Evolutionary conservation across 805 yeast genomes (phyloP).

Genomic region (Candida takata): DNA sequence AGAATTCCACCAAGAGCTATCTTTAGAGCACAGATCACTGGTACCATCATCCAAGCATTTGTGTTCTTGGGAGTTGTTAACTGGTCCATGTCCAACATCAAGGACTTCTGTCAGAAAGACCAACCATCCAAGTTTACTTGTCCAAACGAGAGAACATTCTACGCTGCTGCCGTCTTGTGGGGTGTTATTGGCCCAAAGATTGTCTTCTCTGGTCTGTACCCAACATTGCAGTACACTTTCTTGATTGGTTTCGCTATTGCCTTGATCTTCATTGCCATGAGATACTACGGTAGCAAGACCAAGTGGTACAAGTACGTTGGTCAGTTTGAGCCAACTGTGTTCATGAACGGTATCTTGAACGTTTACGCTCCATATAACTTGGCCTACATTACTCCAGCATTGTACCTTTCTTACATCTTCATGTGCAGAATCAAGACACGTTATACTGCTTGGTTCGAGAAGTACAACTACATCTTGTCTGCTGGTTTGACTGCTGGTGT

Average conservation of each 20-base stretch:
- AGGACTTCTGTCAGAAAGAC: slow-evolving; percentile 28
- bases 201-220: slow-evolving; percentile 52
- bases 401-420: slow-evolving; percentile 31
- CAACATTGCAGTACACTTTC: slow-evolving; percentile 58
- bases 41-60: slow-evolving; percentile 24
- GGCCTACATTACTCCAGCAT: slow-evolving; percentile 27
- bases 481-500: slow-evolving; percentile 57
- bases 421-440: slow-evolving; percentile 36
- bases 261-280: slow-evolving; percentile 25
- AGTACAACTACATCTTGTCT: slow-evolving; percentile 43
- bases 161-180: slow-evolving; percentile 36
- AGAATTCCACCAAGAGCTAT: slow-evolving; percentile 54
- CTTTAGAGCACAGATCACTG: slow-evolving; percentile 39
- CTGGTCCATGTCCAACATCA: slow-evolving; percentile 29
- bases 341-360: slow-evolving; percentile 43
- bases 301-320: slow-evolving; percentile 6
- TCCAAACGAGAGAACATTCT: slow-evolving; percentile 36
- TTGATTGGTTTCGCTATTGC: slow-evolving; percentile 42
- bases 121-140: slow-evolving; percentile 35
- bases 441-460: slow-evolving; percentile 46
- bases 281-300: slow-evolving; percentile 18
- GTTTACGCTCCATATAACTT: slow-evolving; percentile 45
- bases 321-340: slow-evolving; percentile 41
- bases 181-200: slow-evolving; percentile 53
- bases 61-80: slow-evolving; percentile 28